These are phyloP conservation scores for Emericellopsis terricola DNA, from an alignment of 495 filamentous ascomycete species.

Conservation along the genomic window DNA sequence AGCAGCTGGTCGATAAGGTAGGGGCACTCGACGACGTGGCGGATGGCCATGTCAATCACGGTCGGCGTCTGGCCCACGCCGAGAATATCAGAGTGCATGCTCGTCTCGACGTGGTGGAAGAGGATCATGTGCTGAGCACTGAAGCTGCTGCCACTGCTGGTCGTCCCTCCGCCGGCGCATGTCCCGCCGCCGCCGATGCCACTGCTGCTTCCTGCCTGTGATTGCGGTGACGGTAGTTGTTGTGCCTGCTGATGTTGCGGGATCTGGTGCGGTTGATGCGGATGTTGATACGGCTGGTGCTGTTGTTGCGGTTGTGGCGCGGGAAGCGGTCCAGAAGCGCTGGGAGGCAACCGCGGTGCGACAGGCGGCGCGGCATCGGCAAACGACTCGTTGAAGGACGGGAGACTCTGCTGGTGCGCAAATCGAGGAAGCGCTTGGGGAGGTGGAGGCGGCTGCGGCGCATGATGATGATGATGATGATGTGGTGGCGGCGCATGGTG, in stretches of 20 bases:
- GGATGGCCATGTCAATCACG: conserved; percentile 3
- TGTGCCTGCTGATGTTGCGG: no score
- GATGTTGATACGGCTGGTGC: no score
- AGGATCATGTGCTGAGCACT: conserved; percentile 12
- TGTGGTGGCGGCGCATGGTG: no score
- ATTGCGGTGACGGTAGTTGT: no score
- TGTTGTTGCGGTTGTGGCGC: no score
- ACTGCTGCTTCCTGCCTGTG: no score
- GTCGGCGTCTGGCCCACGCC: conserved; percentile 1
- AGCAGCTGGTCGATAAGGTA: conserved; percentile 23
- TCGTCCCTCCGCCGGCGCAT: no score
- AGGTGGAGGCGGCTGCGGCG: background rate
- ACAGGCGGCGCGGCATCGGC: background rate
- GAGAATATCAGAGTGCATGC: conserved; percentile 1
- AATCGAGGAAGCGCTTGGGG: background rate
- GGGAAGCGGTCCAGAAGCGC: background rate
- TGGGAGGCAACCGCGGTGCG: no score
- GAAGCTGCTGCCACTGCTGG: conserved; percentile 5
- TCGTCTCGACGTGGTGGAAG: conserved; percentile 6
- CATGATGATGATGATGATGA: no score
- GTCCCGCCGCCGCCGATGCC: no score
- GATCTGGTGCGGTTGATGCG: no score
- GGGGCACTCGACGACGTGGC: conserved; percentile 10
- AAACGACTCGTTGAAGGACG: background rate
- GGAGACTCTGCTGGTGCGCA: background rate